These are phyloP conservation scores for Suillus paluster DNA, from an alignment of 768 basidiomycete genomes.

Conservation along the genomic window DNA sequence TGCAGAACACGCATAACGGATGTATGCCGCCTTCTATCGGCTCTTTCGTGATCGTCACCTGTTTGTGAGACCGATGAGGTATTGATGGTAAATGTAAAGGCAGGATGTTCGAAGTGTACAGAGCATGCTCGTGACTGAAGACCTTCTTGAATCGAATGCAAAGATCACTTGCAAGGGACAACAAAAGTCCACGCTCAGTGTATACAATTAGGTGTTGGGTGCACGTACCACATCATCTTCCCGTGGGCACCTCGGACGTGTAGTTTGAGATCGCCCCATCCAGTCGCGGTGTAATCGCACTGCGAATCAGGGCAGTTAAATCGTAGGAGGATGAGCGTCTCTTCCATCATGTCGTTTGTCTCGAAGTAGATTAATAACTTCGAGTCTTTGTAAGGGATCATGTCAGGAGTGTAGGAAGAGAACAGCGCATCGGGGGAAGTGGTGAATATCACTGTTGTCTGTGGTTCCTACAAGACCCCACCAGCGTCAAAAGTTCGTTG, in stretches of 20 bases:
- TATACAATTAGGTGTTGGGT: neutral
- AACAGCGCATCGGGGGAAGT: constrained; percentile 63
- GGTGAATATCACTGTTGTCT: constrained; percentile 78
- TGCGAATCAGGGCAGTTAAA: constrained; percentile 91
- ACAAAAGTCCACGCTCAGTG: neutral
- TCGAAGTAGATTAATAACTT: constrained; percentile 87
- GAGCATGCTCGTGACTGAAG: constrained; percentile 91
- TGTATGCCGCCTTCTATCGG: constrained; percentile 74
- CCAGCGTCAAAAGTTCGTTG: constrained; percentile 3
- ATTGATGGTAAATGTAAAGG: constrained; percentile 80
- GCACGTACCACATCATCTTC: constrained; percentile 73
- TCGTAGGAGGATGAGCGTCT: constrained; percentile 85
- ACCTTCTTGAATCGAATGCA: constrained; percentile 92
- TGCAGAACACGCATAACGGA: constrained; percentile 86
- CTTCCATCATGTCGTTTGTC: constrained; percentile 93
- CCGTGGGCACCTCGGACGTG: constrained; percentile 81
- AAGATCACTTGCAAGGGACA: constrained; percentile 61
- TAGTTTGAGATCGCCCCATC: constrained; percentile 89
- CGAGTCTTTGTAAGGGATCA: constrained; percentile 66
- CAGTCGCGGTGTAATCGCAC: constrained; percentile 83
- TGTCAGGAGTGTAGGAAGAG: constrained; percentile 57
- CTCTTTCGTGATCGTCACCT: constrained; percentile 49
- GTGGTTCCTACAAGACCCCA: constrained; percentile 57
- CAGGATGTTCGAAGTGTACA: constrained; percentile 73
- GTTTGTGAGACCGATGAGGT: constrained; percentile 44